Conservation (phyloP, 2,329 filamentous ascomycete species). For the Exophiala spinifera region DNA sequence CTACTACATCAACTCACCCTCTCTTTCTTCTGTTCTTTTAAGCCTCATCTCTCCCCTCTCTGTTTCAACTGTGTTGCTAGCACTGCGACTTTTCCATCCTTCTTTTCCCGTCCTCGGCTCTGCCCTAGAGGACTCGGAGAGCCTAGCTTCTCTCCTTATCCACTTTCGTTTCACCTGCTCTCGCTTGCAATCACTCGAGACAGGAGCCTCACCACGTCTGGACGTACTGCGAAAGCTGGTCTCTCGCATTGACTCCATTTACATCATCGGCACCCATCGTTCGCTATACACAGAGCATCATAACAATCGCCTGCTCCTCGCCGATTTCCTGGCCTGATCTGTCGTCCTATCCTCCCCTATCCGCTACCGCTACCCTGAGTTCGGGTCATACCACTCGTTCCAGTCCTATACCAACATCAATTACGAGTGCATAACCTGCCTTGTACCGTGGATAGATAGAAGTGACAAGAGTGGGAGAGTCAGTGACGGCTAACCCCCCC, state of each 20-base stretch:
- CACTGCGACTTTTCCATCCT: constrained; percentile 15
- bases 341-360: constrained; percentile 7
- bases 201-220: constrained; percentile 30
- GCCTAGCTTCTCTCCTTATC: constrained; percentile 30
- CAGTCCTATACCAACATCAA: not conserved
- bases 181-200: constrained; percentile 27
- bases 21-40: constrained; percentile 11
- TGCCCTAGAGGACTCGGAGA: constrained; percentile 23
- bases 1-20: constrained; percentile 7
- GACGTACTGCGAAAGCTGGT: constrained; percentile 30
- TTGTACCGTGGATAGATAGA: constrained; percentile 7
- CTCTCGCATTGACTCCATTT: constrained; percentile 28
- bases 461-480: constrained; percentile 14
- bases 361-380: constrained; percentile 2
- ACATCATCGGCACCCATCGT: constrained; percentile 25
- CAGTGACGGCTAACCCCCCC: constrained; percentile 19
- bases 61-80: constrained; percentile 23
- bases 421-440: constrained; percentile 1
- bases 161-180: constrained; percentile 31
- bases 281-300: constrained; percentile 22
- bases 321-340: constrained; percentile 7
- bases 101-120: constrained; percentile 25
- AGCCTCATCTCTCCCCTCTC: constrained; percentile 14
- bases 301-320: constrained; percentile 10
- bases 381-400: constrained; percentile 6